Evolutionary conservation across 192 early-diverging fungal species (phyloP), one percentile per base, ranked within the genome.

Genomic region (Linderina pennispora): DNA sequence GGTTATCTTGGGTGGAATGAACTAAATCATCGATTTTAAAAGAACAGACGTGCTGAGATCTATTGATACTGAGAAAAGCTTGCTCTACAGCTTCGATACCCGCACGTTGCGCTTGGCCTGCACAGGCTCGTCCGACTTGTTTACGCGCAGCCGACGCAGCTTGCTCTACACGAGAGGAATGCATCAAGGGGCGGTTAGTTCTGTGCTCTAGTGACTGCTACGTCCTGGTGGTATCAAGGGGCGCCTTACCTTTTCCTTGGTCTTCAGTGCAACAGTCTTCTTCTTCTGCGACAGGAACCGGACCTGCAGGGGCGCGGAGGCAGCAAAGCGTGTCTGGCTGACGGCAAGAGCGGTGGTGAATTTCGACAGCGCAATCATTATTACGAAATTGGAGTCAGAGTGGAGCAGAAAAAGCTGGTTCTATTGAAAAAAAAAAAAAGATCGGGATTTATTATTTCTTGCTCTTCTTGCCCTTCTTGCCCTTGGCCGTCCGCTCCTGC

Each of bases 121-220:
- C 19, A 37, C 65, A 1, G 65, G 65, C 50, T 44, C 31, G 21
- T 62, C 58, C 18, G 65, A 45, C 53, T 69, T 69, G 58, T 42
- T 62, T 23, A 58, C 22, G 40, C 65, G 58, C 65, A 48, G 53
- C 26, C 65, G 65, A n/a, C 65, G 65, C 33, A 55, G 58, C 46
- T 69, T 69, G 42, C 49, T 40, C 62, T 65, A 65, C 23, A 20
- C 6, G 3, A 1, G 26, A 34, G 4, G 13, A 31, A 31, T 31
- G 28, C 28, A 31, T 8, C 6, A 5, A 11, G 28, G 5, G 28
- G 28, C 28, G 28, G 6, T 8, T 8, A 31, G 6, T 31, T 5
- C 28, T 11, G 6, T 31, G 28, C 28, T 31, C 11, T 31, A 8
- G 28, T 11, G 11, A 11, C 28, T 1, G 2, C 15, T 0, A 32